Base-by-base conservation (phyloP, 148 eudicot genomes). In the Fallopia convolvulus region DNA sequence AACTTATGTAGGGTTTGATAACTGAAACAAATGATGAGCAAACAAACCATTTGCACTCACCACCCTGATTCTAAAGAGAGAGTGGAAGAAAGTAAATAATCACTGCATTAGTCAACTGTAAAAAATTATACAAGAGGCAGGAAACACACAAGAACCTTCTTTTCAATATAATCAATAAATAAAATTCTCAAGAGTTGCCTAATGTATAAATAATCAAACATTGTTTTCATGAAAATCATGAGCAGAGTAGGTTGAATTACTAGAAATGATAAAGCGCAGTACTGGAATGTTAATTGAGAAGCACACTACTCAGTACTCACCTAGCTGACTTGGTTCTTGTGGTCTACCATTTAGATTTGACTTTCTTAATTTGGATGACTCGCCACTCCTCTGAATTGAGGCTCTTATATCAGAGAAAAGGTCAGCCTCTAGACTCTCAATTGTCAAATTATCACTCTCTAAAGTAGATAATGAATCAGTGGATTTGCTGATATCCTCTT, bases 341-440 rank as follows among this genome's bases (percentile, higher is more conserved):
- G 17, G 72, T 68, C 44, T 39, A 39, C 21, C 72, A 68, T 68
- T 68, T 17, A 68, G 72, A 68, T 68, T 48, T 73, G 75, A 44
- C 75, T 63, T 82, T 26, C 79, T 75, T 10, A 26, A 75, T 74
- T 76, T 83, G 74, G 88, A 82, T 41, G 85, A 61, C 78, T 79
- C 86, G 49, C 89, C 84, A 60, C 89, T 84, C 85, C 84, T 93
- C 86, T 95, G 99, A 61, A 95, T 91, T 73, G 99, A 95, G 82
- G 98, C 99, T 90, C 98, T 93, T 70, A 95, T 87, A 83, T 95
- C 99, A 79, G 82, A 75, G 80, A 95, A 93, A 56, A 95, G 88
- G 80, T 93, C 99, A 80, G 83, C 89, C 81, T 95, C 99, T 39
- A 85, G 85, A 86, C 84, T 81, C 79, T 95, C 97, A 75, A 95